Conservation (phyloP, 108 stramenopile species). For the Skeletonema potamos region DNA sequence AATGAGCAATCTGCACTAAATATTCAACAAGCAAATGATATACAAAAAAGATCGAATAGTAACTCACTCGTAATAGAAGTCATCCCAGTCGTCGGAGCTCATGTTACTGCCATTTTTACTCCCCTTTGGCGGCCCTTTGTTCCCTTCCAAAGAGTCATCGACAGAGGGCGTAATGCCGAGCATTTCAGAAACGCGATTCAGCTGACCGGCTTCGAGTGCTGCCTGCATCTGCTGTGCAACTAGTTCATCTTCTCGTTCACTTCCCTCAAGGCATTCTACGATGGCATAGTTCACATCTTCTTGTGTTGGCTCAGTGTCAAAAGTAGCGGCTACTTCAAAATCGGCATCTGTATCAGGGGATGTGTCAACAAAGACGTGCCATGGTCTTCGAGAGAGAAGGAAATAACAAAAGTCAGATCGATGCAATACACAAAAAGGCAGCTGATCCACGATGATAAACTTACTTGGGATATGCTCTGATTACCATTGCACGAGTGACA, state of each 20-base stretch:
- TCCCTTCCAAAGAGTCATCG: neutral
- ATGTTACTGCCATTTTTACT: neutral
- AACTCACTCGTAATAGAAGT: slow-evolving; percentile 1
- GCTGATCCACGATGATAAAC: slow-evolving; percentile 1
- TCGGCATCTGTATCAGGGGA: slow-evolving; percentile 85
- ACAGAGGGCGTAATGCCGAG: slow-evolving; percentile 43
- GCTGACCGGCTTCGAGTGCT: slow-evolving; percentile 84
- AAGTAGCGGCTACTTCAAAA: slow-evolving; percentile 90
- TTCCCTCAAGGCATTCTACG: slow-evolving; percentile 88
- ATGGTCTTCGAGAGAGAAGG: slow-evolving; percentile 54
- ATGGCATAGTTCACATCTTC: slow-evolving; percentile 85
- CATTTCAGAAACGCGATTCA: slow-evolving; percentile 82
- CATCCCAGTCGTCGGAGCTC: slow-evolving; percentile 2
- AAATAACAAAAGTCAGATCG: slow-evolving; percentile 1
- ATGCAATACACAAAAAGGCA: neutral
- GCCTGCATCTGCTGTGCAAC: slow-evolving; percentile 91
- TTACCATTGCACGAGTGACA: slow-evolving; percentile 87
- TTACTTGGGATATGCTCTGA: slow-evolving; percentile 86
- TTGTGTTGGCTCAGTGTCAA: slow-evolving; percentile 74
- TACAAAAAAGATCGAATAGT: neutral
- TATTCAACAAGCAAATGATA: neutral
- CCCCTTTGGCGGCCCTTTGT: neutral
- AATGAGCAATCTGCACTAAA: neutral
- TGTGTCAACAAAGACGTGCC: slow-evolving; percentile 90
- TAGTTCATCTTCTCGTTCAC: slow-evolving; percentile 85